Base-by-base conservation (phyloP, 1,284 basidiomycete species). In the Ceratobasidium sp. region DNA sequence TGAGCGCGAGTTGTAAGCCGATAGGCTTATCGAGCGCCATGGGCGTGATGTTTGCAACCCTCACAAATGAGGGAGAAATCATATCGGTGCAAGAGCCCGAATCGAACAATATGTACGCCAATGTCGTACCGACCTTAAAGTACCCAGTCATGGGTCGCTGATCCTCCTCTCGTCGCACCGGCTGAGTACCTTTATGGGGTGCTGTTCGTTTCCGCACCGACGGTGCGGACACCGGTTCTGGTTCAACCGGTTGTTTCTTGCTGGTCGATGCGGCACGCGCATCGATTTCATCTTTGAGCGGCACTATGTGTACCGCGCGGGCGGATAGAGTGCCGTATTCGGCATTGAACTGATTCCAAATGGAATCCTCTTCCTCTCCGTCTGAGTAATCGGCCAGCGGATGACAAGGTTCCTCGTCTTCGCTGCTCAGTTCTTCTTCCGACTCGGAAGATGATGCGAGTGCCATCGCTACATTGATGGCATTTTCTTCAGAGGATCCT, bases 21-120 rank as follows among this genome's bases (percentile, higher is more conserved):
- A 71, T 34, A 8, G 41, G 69, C 2, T 57, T 34, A 5, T 46
- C 55, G 3, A 71, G 45, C 32, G 30, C 32, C 4, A 30, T 21
- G 1, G 69, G 50, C 30, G 30, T 58, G 16, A 71, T 36, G 10
- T 55, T 23, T 32, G 55, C 39, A 26, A 41, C 69, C 21, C 30
- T 14, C 10, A 34, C 55, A 23, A 71, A 71, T 9, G 43, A 39
- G 18, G 26, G 52, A 5, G 55, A 57, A 16, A 71, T 32, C 55
- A 59, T 60, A 18, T 71, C 26, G 30, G 69, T 71, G 34, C 55
- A 23, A 3, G 36, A 57, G 16, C 69, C 39, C 2, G 55, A 58
- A 36, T 71, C 69, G 18, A 71, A 58, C 52, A 71, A 34, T n/a
- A 57, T n/a, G 39, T 71, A 28, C n/a, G 41, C 69, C 3, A 32